These are phyloP conservation scores for Endoconidiophora laricicola DNA, from an alignment of 2,329 filamentous ascomycete genomes.

Conservation along the genomic window DNA sequence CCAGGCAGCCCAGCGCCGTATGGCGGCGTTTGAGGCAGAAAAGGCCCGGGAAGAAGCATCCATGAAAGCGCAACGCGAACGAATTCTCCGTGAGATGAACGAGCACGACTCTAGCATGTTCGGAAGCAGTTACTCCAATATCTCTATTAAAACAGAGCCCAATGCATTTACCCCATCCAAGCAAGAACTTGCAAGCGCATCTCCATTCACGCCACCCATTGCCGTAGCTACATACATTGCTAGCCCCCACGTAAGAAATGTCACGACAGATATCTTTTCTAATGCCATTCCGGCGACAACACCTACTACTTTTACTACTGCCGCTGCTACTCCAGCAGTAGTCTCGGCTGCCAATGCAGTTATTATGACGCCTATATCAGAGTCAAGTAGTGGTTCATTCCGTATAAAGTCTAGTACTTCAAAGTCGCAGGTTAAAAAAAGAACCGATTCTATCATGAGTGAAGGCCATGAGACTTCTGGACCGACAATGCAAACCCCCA, in stretches of 20 bases:
- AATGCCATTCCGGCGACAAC: no score
- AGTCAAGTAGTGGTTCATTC: no score
- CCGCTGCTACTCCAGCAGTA: background rate
- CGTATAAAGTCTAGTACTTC: no score
- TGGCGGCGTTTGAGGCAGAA: slow-evolving; percentile 14
- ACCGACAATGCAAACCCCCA: no score
- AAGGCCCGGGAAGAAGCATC: slow-evolving; percentile 1
- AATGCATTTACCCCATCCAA: background rate
- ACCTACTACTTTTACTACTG: background rate
- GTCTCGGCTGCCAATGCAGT: background rate
- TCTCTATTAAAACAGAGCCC: background rate
- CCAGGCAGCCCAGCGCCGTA: slow-evolving; percentile 13
- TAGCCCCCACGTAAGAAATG: no score
- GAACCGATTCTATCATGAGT: no score
- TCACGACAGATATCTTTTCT: no score
- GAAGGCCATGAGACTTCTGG: no score
- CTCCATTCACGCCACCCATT: background rate
- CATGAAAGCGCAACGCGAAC: slow-evolving; percentile 15
- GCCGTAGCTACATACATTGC: no score
- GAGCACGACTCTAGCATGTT: background rate
- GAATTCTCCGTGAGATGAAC: slow-evolving; percentile 15
- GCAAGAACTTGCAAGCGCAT: background rate
- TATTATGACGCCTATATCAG: background rate
- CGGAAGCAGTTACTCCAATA: background rate
- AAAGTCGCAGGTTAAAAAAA: no score